phyloP scores from a whole-genome alignment of 192 early-diverging fungal genomes.

The Umbelopsis sp. region DNA sequence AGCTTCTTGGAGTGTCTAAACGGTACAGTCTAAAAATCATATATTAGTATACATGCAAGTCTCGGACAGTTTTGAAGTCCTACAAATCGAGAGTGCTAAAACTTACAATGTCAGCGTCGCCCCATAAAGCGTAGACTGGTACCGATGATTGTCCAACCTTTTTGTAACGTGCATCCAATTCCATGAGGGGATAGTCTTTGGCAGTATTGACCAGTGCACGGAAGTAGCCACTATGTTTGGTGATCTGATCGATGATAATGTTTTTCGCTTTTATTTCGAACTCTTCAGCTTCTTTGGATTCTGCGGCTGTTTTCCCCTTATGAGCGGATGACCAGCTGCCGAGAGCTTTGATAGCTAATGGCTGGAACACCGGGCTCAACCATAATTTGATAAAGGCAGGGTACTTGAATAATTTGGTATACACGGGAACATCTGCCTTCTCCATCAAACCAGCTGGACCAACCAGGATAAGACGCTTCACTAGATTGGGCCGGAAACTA shows the following conservation, averaged over 20 bases:
- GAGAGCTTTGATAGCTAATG: constrained; percentile 20
- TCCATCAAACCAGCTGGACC: constrained; percentile 53
- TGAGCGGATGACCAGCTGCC: not conserved
- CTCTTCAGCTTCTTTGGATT: constrained; percentile 10
- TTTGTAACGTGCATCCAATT: constrained; percentile 27
- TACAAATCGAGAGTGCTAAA: not conserved
- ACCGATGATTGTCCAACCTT: constrained; percentile 27
- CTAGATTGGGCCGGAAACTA: constrained; percentile 41
- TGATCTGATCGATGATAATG: constrained; percentile 30
- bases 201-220: constrained; percentile 34
- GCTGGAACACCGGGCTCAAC: constrained; percentile 17
- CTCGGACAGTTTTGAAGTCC: not conserved
- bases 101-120: constrained; percentile 34
- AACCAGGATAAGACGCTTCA: constrained; percentile 44
- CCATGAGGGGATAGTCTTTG: constrained; percentile 31
- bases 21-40: constrained; percentile 28
- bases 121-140: constrained; percentile 41
- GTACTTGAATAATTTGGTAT: constrained; percentile 11
- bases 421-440: constrained; percentile 21
- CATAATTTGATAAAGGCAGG: constrained; percentile 23
- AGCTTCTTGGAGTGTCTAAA: constrained; percentile 23
- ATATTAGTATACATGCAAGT: not conserved
- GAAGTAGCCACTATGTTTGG: constrained; percentile 36
- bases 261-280: not conserved
- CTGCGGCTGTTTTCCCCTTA: constrained; percentile 1